phyloP scores from a whole-genome alignment of 169 alveolate genomes.

The Theileria orientalis region DNA sequence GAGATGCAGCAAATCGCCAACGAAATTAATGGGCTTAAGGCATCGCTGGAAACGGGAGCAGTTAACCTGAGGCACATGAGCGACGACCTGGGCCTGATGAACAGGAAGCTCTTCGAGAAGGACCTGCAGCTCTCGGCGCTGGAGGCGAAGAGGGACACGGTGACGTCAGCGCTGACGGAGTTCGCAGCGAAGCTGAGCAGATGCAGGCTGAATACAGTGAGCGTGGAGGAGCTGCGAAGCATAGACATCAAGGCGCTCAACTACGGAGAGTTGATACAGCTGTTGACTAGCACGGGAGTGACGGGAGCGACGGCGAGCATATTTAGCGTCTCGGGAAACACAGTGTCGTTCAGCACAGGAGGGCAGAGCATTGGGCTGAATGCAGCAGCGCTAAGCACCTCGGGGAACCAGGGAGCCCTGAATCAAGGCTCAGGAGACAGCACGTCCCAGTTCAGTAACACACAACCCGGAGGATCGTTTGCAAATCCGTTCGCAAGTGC shows the following conservation, averaged over 20 bases:
- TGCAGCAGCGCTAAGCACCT: not conserved
- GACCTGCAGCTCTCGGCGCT: not conserved
- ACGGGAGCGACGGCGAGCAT: too few species aligned
- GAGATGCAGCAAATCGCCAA: constrained; percentile 28
- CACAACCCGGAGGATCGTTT: too few species aligned
- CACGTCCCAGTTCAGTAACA: too few species aligned
- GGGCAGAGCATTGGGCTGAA: not conserved
- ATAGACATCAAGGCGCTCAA: not conserved
- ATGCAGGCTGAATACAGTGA: not conserved
- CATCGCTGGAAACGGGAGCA: constrained; percentile 33
- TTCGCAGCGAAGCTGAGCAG: not conserved
- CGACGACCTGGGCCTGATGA: not conserved
- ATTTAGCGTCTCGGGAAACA: too few species aligned
- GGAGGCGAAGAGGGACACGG: not conserved
- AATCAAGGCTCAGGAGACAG: too few species aligned
- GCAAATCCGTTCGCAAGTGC: too few species aligned
- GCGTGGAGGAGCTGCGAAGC: not conserved
- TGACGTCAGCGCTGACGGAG: not conserved
- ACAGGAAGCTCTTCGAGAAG: constrained; percentile 1
- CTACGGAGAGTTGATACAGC: not conserved
- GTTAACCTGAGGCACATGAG: constrained; percentile 17
- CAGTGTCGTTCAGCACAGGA: not conserved
- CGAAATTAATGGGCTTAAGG: constrained; percentile 32
- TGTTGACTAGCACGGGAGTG: not conserved
- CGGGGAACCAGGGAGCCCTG: not conserved